Percentiles rank a stretch among this genome's conserved stretches.
These are phyloP conservation scores for Coniophora puteana DNA, from an alignment of 1,284 basidiomycete genomes.

Conservation along the genomic window DNA sequence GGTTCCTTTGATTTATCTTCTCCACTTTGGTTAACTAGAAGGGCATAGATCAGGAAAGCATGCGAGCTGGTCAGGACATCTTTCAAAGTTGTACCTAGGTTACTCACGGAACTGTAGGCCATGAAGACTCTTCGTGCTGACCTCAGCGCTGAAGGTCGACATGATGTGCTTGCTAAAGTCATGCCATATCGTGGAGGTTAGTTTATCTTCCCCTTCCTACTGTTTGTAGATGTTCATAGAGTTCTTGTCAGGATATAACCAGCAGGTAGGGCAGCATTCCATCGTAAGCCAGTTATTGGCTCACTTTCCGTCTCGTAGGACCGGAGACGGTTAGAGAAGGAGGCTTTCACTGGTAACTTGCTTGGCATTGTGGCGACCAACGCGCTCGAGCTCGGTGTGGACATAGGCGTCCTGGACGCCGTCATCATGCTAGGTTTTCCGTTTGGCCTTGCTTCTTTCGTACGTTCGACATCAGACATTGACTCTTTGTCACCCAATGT, in stretches of 20 bases:
- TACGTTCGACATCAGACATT: conserved; percentile 31
- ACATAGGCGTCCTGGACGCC: conserved; percentile 86
- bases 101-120: conserved; percentile 36
- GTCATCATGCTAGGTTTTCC: conserved; percentile 92
- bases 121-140: conserved; percentile 79
- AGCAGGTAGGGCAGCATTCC: conserved; percentile 35
- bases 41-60: conserved; percentile 62
- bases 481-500: neutral
- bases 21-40: neutral
- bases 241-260: conserved; percentile 47
- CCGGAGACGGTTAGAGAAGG: conserved; percentile 78
- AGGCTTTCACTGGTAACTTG: conserved; percentile 82
- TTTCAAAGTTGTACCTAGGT: too few relatives aligned
- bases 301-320: conserved; percentile 45
- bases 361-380: conserved; percentile 90
- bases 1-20: conserved; percentile 7
- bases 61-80: conserved; percentile 77
- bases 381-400: conserved; percentile 88
- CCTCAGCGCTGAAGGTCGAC: conserved; percentile 70
- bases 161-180: conserved; percentile 75
- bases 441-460: conserved; percentile 72
- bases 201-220: conserved; percentile 6
- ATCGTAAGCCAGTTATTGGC: neutral
- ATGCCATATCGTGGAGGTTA: conserved; percentile 84
- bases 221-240: neutral